These are phyloP conservation scores for Aureobasidium vineae DNA, from an alignment of 2,329 filamentous ascomycete genomes.

Conservation along the genomic window DNA sequence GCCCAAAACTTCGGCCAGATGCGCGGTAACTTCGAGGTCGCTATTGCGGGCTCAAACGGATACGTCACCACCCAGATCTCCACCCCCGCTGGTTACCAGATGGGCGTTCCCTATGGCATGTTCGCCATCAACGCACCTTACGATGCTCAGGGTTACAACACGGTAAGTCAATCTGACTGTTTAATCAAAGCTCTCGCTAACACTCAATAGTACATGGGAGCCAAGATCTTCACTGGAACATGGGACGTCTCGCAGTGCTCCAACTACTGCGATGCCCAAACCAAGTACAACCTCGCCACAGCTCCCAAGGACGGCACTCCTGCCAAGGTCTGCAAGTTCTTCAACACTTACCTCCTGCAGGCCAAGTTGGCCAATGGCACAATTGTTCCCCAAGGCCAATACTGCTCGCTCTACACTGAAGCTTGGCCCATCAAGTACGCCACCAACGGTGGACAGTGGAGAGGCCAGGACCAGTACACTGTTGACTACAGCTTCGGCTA, in stretches of 20 bases:
- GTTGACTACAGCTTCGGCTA: conserved; percentile 28
- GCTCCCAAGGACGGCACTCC: conserved; percentile 24
- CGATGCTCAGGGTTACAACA: conserved; percentile 32
- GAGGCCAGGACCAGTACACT: conserved; percentile 27
- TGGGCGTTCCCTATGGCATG: conserved; percentile 30
- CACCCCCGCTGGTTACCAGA: conserved; percentile 36
- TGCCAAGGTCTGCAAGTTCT: conserved; percentile 8
- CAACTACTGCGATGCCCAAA: conserved; percentile 32
- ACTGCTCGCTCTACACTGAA: conserved; percentile 29
- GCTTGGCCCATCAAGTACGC: conserved; percentile 29
- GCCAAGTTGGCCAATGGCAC: conserved; percentile 19
- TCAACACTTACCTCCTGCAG: conserved; percentile 28
- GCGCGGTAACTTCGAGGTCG: conserved; percentile 22
- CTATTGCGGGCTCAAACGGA: conserved; percentile 47
- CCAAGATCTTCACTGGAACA: conserved; percentile 31
- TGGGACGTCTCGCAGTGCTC: conserved; percentile 36
- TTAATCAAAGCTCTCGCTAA: no score
- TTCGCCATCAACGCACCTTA: conserved; percentile 31
- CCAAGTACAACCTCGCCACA: conserved; percentile 30
- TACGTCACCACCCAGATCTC: conserved; percentile 32
- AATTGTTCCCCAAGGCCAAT: conserved; percentile 12
- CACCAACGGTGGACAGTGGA: conserved; percentile 29
- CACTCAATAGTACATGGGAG: conserved; percentile 30
- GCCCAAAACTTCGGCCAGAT: conserved; percentile 29
- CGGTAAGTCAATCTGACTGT: not conserved